Conservation (phyloP, 495 filamentous ascomycete genomes). For the Xanthoparmelia taractica region DNA sequence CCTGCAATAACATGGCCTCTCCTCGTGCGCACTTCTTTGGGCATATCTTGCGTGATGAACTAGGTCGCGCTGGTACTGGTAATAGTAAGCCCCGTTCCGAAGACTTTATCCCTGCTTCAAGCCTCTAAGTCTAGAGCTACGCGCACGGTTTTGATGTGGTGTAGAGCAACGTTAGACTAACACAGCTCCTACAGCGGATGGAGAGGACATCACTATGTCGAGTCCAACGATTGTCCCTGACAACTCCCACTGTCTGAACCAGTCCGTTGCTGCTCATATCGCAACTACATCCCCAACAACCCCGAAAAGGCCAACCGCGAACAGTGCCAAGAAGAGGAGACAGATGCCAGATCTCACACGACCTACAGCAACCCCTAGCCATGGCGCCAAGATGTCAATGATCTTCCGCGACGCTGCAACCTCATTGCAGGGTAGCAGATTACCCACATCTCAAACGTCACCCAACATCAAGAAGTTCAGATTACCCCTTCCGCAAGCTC, state of each 20-base stretch:
- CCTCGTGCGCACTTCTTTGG: not conserved
- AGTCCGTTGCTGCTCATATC: slow-evolving; percentile 13
- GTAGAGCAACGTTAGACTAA: not conserved
- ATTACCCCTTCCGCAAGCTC: slow-evolving; percentile 20
- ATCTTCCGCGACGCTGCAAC: slow-evolving; percentile 23
- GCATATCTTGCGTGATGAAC: not conserved
- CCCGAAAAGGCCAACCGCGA: slow-evolving; percentile 11
- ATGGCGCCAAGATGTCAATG: slow-evolving; percentile 20
- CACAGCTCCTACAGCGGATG: not conserved
- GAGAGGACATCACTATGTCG: not conserved
- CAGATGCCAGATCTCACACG: slow-evolving; percentile 19
- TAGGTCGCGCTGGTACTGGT: not conserved
- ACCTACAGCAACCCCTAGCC: slow-evolving; percentile 16
- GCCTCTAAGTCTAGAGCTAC: not conserved
- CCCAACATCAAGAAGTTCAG: slow-evolving; percentile 18
- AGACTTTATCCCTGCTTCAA: not conserved
- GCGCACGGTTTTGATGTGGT: not conserved
- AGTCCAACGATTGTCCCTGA: not conserved
- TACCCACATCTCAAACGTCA: not conserved
- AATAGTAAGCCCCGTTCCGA: not conserved
- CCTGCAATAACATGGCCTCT: not conserved
- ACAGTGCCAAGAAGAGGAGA: slow-evolving; percentile 22
- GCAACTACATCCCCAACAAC: slow-evolving; percentile 4
- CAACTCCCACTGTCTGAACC: not conserved
- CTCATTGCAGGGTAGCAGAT: slow-evolving; percentile 7